Conservation (phyloP, 2,329 filamentous ascomycete genomes). For the Cladobotryum mycophilum region DNA sequence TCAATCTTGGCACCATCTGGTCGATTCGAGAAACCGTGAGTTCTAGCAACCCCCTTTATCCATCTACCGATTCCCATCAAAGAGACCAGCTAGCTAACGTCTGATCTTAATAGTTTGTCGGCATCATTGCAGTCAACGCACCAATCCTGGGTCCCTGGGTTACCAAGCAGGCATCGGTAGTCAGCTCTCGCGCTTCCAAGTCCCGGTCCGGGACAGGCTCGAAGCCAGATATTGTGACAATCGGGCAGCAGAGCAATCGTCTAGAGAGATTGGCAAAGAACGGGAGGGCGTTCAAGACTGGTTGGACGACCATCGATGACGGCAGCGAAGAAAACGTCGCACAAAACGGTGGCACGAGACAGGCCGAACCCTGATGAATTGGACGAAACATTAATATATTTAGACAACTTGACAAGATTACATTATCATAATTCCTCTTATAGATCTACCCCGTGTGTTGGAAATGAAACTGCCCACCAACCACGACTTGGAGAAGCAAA, state of each 20-base stretch:
- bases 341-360: neutral
- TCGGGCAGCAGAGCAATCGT: slow-evolving; percentile 14
- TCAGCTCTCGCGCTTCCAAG: slow-evolving; percentile 1
- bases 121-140: slow-evolving; percentile 18
- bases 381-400: too few species aligned
- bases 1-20: slow-evolving; percentile 21
- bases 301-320: slow-evolving; percentile 18
- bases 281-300: slow-evolving; percentile 10
- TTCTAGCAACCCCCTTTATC: neutral
- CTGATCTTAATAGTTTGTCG: slow-evolving; percentile 16
- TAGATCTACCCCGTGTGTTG: too few species aligned
- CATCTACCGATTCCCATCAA: neutral
- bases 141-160: slow-evolving; percentile 21
- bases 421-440: too few species aligned
- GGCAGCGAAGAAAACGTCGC: slow-evolving; percentile 17
- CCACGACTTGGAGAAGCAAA: too few species aligned
- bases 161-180: slow-evolving; percentile 12
- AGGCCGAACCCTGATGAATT: too few species aligned
- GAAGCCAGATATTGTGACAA: slow-evolving; percentile 13
- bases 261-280: slow-evolving; percentile 14
- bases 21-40: slow-evolving; percentile 21
- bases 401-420: too few species aligned
- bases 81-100: too few species aligned
- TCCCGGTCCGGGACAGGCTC: neutral
- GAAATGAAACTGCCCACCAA: too few species aligned